Conservation (phyloP, 805 yeast species). For the Maudiozyma saulgeensis region DNA sequence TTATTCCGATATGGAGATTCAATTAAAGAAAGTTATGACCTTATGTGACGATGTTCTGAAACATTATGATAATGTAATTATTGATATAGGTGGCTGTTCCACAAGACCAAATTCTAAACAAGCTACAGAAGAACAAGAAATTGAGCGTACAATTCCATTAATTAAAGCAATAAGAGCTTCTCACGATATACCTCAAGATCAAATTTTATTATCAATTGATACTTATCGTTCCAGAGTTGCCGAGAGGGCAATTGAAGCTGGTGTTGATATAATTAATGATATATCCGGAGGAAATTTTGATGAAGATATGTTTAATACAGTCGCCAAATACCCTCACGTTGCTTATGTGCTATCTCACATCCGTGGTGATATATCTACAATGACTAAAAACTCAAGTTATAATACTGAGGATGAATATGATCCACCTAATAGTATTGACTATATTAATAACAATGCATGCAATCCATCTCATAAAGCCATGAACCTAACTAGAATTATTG, state of each 20-base stretch:
- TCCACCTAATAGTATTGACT: constrained; percentile 10
- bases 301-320: constrained; percentile 51
- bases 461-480: constrained; percentile 2
- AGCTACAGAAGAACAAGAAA: constrained; percentile 56
- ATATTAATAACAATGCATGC: constrained; percentile 5
- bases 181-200: constrained; percentile 28
- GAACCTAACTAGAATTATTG: constrained; percentile 42
- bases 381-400: constrained; percentile 54
- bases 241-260: constrained; percentile 50
- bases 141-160: constrained; percentile 60
- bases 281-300: constrained; percentile 76
- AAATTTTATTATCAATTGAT: constrained; percentile 67
- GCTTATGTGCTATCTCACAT: constrained; percentile 80
- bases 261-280: constrained; percentile 90
- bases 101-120: constrained; percentile 78
- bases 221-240: constrained; percentile 80
- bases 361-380: constrained; percentile 70
- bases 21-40: constrained; percentile 37
- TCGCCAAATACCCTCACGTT: constrained; percentile 54
- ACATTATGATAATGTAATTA: constrained; percentile 33
- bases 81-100: constrained; percentile 92
- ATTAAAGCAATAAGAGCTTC: constrained; percentile 49
- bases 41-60: constrained; percentile 55
- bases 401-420: constrained; percentile 26
- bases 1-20: constrained; percentile 29